Evolutionary conservation across 2,329 filamentous ascomycete species (phyloP).

Genomic region (Penicillium sp.): DNA sequence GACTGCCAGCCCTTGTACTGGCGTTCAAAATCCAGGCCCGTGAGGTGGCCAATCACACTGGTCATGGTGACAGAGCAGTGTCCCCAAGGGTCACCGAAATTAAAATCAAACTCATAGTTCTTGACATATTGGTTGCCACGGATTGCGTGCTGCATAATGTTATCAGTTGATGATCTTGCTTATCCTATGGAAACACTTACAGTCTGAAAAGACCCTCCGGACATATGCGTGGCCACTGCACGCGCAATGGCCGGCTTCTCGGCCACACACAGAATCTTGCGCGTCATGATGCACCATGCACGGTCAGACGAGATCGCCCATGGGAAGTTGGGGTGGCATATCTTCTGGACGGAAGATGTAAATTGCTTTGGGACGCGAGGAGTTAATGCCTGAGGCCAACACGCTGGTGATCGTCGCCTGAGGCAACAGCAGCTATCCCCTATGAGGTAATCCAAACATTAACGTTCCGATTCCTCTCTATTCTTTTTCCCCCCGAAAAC

Average conservation of each 20-base stretch:
- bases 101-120: slow-evolving; percentile 90
- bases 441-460: slow-evolving; percentile 24
- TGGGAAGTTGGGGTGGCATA: slow-evolving; percentile 5
- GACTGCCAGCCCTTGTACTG: slow-evolving; percentile 78
- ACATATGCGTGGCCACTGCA: slow-evolving; percentile 85
- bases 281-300: slow-evolving; percentile 35
- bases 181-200: slow-evolving; percentile 52
- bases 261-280: slow-evolving; percentile 71
- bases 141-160: slow-evolving; percentile 62
- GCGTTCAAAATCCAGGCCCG: slow-evolving; percentile 71
- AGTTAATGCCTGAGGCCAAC: slow-evolving; percentile 1
- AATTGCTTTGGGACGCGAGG: slow-evolving; percentile 16
- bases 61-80: slow-evolving; percentile 88
- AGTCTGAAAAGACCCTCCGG: slow-evolving; percentile 69
- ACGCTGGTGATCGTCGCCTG: slow-evolving; percentile 5
- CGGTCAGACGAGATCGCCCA: slow-evolving; percentile 8
- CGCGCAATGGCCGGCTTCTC: slow-evolving; percentile 95
- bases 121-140: slow-evolving; percentile 75
- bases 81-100: slow-evolving; percentile 80
- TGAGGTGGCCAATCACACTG: slow-evolving; percentile 85
- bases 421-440: slow-evolving; percentile 11
- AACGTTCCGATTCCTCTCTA: slow-evolving; percentile 6
- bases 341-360: slow-evolving; percentile 11
- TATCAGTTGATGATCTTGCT: slow-evolving; percentile 17
- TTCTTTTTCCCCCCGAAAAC: slow-evolving; percentile 2